Percentiles rank a stretch among this genome's conserved stretches.
Conservation (phyloP, 139 green algal species). For the Chlorella sorokiniana region DNA sequence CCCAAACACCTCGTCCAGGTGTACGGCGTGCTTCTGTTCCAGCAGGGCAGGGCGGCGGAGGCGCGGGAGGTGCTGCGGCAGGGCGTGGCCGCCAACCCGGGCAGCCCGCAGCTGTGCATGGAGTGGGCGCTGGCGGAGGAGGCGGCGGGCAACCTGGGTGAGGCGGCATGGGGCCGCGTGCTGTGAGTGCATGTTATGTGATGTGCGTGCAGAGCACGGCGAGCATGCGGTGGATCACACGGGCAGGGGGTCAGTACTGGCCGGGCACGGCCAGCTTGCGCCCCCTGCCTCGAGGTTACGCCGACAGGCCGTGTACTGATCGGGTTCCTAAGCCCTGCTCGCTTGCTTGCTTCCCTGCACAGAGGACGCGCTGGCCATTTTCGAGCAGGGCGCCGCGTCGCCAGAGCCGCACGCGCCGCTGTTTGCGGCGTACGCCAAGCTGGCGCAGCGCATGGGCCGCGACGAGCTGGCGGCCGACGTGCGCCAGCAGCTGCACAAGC, state of each 20-base stretch:
- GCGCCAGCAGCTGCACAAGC: neutral
- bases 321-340: neutral
- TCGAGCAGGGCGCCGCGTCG: slow-evolving; percentile 43
- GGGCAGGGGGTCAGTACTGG: too few relatives aligned
- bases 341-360: neutral
- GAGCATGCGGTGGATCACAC: too few relatives aligned
- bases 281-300: too few relatives aligned
- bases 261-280: too few relatives aligned
- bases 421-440: slow-evolving; percentile 60
- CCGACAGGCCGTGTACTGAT: too few relatives aligned
- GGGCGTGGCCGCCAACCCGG: slow-evolving; percentile 57
- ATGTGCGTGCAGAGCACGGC: too few relatives aligned
- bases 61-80: slow-evolving; percentile 51
- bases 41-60: slow-evolving; percentile 21
- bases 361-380: slow-evolving; percentile 48
- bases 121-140: slow-evolving; percentile 78
- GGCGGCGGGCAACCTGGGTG: slow-evolving; percentile 31
- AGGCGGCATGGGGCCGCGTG: neutral
- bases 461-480: slow-evolving; percentile 29
- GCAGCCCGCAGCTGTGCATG: slow-evolving; percentile 67
- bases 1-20: slow-evolving; percentile 32
- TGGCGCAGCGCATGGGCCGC: slow-evolving; percentile 54
- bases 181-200: too few relatives aligned
- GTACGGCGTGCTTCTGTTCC: slow-evolving; percentile 47
- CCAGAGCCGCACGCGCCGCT: slow-evolving; percentile 58